Conservation (phyloP, 2,329 filamentous ascomycete genomes). For the Cordyceps fumosorosea region DNA sequence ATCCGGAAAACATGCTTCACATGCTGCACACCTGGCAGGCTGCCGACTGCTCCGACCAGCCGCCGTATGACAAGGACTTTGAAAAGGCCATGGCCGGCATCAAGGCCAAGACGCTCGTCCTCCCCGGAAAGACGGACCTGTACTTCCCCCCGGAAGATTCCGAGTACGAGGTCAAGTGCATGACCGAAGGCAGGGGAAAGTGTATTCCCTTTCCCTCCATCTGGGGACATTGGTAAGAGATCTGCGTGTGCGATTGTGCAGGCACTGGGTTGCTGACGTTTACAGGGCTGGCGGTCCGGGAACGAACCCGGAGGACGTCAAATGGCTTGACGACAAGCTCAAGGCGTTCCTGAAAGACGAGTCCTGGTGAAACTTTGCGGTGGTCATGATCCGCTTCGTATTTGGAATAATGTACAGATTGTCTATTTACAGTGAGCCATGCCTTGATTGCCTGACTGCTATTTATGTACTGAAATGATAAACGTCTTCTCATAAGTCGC, state of each 20-base stretch:
- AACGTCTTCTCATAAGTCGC: background rate
- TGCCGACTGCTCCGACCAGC: conserved; percentile 62
- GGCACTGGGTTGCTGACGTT: background rate
- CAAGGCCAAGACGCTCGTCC: conserved; percentile 63
- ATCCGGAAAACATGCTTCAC: conserved; percentile 66
- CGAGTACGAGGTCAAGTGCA: conserved; percentile 58
- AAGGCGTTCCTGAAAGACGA: conserved; percentile 34
- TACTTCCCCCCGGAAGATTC: conserved; percentile 81
- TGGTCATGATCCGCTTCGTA: background rate
- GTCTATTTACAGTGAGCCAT: conserved; percentile 6
- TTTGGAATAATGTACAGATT: background rate
- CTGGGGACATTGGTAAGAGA: conserved; percentile 33
- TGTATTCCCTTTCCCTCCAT: conserved; percentile 34
- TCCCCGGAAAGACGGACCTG: conserved; percentile 67
- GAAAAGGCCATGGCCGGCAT: conserved; percentile 60
- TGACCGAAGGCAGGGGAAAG: conserved; percentile 27
- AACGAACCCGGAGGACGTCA: conserved; percentile 61
- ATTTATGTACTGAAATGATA: conserved; percentile 1
- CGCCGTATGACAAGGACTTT: conserved; percentile 62
- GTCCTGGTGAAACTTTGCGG: conserved; percentile 7
- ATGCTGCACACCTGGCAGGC: conserved; percentile 78
- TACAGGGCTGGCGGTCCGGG: conserved; percentile 62
- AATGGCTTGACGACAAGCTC: conserved; percentile 63
- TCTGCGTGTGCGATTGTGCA: background rate
- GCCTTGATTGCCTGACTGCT: background rate